Base-by-base conservation (phyloP, 352 stramenopile genomes). In the Pythium oligandrum region DNA sequence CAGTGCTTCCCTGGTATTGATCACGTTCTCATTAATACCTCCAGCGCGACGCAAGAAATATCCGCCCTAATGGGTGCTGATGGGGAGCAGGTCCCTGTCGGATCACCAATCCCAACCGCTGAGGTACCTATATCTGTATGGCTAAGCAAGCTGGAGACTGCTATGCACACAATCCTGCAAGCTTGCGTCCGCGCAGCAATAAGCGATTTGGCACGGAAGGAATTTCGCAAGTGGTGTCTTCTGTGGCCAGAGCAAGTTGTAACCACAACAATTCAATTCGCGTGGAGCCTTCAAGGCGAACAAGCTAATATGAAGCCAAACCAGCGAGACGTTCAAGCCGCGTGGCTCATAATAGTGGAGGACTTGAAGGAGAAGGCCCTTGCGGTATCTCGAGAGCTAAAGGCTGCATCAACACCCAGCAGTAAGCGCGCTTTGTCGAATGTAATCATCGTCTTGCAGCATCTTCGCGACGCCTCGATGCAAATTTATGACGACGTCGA, bases 161-260 rank as follows among this genome's bases (percentile, higher is more conserved):
- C 73, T 0, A 85, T 89, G 61, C 57, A 58, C 35, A 90, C 78
- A 40, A 84, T 88, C 3, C 39, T 93, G 1, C 80, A 93, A 37
- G 83, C 82, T 4, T 84, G 70, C 4, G 71, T 84, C 4, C 75
- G 80, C 3, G 76, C 77, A 2, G 71, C 83, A 11, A 66, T 81
- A 9, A 83, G 63, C 8, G 83, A 93, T 55, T 59, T 77, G n/a
- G 53, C 64, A 17, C 71, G 78, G 4, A 91, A 93, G 54, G 83
- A 90, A 34, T 93, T 93, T 55, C 78, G 79, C 0, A 93, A 93
- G 37, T 93, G 83, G 83, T 88, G 74, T 39, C 44, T 89, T 4
- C 59, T 88, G 4, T 93, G 83, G 83, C 78, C 83, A 0, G 83
- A 93, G 33, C 83, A 93, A 63, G 74, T 86, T 0, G 30, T 93